Conservation (phyloP, 768 basidiomycete genomes). For the Lyophyllum shimeji region DNA sequence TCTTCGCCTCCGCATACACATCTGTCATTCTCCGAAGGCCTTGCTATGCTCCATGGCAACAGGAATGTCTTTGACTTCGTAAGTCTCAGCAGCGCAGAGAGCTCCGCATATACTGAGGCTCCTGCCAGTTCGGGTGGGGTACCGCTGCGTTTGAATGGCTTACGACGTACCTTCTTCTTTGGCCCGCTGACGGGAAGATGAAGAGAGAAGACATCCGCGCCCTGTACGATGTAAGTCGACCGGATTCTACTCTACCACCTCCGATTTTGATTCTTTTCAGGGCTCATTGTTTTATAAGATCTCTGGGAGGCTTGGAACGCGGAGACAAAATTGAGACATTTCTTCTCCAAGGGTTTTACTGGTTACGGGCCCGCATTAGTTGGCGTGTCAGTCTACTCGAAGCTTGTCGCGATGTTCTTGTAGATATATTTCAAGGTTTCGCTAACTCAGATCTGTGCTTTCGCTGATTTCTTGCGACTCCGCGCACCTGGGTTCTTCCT, state of each 20-base stretch:
- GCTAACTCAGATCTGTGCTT: too few relatives aligned
- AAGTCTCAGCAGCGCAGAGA: slow-evolving; percentile 5
- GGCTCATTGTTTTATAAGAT: slow-evolving; percentile 36
- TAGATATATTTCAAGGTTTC: too few relatives aligned
- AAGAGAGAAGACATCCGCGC: slow-evolving; percentile 39
- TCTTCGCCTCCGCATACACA: slow-evolving; percentile 38
- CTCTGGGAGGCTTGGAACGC: slow-evolving; percentile 21
- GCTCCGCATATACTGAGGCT: background rate
- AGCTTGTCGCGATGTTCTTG: too few relatives aligned
- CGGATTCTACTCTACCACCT: background rate
- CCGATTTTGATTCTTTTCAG: slow-evolving; percentile 13
- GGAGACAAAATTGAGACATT: background rate
- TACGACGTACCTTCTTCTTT: slow-evolving; percentile 37
- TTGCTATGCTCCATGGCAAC: slow-evolving; percentile 41
- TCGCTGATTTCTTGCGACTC: too few relatives aligned
- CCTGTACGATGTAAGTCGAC: slow-evolving; percentile 35
- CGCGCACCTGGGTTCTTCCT: too few relatives aligned
- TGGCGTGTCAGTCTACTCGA: too few relatives aligned
- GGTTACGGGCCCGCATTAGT: background rate
- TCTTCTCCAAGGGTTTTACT: too few relatives aligned
- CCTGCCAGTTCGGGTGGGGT: slow-evolving; percentile 39
- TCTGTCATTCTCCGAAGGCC: slow-evolving; percentile 36
- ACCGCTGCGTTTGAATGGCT: slow-evolving; percentile 42
- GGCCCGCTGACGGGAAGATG: slow-evolving; percentile 34
- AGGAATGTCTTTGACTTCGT: slow-evolving; percentile 38